These are phyloP conservation scores for Lactarius hatsudake DNA, from an alignment of 768 basidiomycete species.

Conservation along the genomic window DNA sequence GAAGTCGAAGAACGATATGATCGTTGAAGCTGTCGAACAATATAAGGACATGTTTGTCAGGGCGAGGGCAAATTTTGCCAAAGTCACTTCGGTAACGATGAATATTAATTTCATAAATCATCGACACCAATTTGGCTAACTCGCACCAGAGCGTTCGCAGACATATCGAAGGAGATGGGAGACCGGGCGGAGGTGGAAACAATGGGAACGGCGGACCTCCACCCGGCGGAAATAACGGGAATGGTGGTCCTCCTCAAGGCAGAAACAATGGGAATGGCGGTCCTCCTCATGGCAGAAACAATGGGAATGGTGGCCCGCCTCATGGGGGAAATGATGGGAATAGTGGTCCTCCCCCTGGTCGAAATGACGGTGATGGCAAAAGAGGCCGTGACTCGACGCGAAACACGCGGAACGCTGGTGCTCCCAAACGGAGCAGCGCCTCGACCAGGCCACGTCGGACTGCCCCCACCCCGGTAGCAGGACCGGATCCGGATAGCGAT, in stretches of 20 bases:
- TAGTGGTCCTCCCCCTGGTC: constrained; percentile 28
- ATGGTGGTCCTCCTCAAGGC: constrained; percentile 38
- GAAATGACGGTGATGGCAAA: constrained; percentile 30
- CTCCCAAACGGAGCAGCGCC: constrained; percentile 29
- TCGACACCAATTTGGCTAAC: background rate
- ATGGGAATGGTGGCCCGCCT: constrained; percentile 36
- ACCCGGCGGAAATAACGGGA: constrained; percentile 30
- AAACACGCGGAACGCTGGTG: constrained; percentile 26
- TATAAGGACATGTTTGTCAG: constrained; percentile 90
- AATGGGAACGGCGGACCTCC: constrained; percentile 34
- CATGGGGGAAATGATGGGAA: constrained; percentile 35
- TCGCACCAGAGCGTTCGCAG: constrained; percentile 55
- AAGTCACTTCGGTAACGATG: constrained; percentile 53
- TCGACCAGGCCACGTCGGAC: constrained; percentile 10
- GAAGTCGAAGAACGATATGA: constrained; percentile 79
- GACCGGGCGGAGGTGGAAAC: constrained; percentile 34
- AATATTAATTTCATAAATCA: background rate
- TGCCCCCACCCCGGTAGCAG: background rate
- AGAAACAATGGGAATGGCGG: constrained; percentile 32
- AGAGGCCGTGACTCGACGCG: constrained; percentile 25
- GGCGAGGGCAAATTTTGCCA: constrained; percentile 74
- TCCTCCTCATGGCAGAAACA: constrained; percentile 28
- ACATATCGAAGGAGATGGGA: constrained; percentile 43
- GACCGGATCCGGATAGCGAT: constrained; percentile 14
- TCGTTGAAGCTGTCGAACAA: constrained; percentile 73